Percentiles rank a stretch among this genome's conserved stretches.
Evolutionary conservation across 352 stramenopile genomes (phyloP).

Genomic region (Globisporangium echinulatum): DNA sequence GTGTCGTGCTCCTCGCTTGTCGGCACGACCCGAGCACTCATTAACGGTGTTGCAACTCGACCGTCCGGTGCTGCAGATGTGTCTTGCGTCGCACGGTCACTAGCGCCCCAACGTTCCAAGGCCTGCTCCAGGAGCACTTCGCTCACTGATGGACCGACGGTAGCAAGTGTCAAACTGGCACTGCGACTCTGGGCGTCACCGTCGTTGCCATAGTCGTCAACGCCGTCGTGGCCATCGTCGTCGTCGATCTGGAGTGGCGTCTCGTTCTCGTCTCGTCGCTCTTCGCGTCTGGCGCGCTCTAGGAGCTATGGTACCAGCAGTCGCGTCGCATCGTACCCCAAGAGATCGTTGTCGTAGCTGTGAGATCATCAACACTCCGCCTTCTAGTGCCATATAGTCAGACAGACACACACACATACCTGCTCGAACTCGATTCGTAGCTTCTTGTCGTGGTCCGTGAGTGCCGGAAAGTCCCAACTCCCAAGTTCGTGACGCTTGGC

Average conservation of each 20-base stretch:
- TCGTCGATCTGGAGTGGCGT: neutral
- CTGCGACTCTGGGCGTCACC: neutral
- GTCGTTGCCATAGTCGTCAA: neutral
- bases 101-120: too few relatives aligned
- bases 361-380: too few relatives aligned
- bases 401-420: conserved; percentile 11
- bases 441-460: conserved; percentile 38
- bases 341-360: too few relatives aligned
- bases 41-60: too few relatives aligned
- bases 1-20: too few relatives aligned
- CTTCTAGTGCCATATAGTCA: neutral
- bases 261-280: neutral
- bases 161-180: neutral
- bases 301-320: neutral
- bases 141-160: too few relatives aligned
- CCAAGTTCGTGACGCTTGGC: conserved; percentile 48
- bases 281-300: neutral
- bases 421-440: conserved; percentile 24
- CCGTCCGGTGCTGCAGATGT: too few relatives aligned
- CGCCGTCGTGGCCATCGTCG: neutral
- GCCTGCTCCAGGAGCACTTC: too few relatives aligned
- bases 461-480: conserved; percentile 36
- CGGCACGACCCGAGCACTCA: too few relatives aligned
- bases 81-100: too few relatives aligned
- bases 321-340: too few relatives aligned